phyloP scores from a whole-genome alignment of 2,329 filamentous ascomycete species.

The Xylariaceae sp. region DNA sequence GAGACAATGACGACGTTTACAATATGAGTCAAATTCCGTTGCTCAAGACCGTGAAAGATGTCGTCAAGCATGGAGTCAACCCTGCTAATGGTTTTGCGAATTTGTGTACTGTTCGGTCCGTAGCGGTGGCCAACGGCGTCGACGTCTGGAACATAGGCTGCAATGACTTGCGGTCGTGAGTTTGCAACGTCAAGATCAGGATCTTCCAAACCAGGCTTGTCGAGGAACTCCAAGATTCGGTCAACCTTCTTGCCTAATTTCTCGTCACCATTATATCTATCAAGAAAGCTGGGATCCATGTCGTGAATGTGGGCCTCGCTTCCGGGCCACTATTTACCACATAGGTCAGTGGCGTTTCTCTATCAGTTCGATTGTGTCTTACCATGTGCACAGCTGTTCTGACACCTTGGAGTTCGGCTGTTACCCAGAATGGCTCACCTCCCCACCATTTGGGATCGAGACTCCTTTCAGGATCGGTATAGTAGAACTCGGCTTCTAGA shows the following conservation, averaged over 20 bases:
- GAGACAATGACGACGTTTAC: constrained; percentile 96
- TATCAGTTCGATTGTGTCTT: too few species aligned
- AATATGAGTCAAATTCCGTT: constrained; percentile 79
- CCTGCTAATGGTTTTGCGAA: constrained; percentile 68
- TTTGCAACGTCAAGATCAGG: constrained; percentile 44
- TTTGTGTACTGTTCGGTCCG: constrained; percentile 93
- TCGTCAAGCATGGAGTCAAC: constrained; percentile 79
- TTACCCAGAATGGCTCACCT: constrained; percentile 90
- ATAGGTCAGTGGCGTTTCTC: too few species aligned
- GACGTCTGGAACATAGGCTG: constrained; percentile 90
- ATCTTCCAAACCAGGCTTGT: constrained; percentile 70
- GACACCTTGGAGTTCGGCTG: constrained; percentile 78
- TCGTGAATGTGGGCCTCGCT: constrained; percentile 80
- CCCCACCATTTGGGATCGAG: constrained; percentile 91
- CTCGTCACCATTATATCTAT: constrained; percentile 80
- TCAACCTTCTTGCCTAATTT: constrained; percentile 69
- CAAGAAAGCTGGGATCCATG: constrained; percentile 74
- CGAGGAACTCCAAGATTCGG: constrained; percentile 76
- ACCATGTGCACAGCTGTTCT: constrained; percentile 83
- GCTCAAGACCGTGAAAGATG: constrained; percentile 71
- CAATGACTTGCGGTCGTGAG: constrained; percentile 82
- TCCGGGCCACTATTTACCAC: constrained; percentile 66
- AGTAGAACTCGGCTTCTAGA: constrained; percentile 76
- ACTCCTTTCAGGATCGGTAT: constrained; percentile 71
- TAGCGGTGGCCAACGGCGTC: constrained; percentile 82